phyloP scores from a whole-genome alignment of 345 rosid genomes.

The Gossypium longicalyx region DNA sequence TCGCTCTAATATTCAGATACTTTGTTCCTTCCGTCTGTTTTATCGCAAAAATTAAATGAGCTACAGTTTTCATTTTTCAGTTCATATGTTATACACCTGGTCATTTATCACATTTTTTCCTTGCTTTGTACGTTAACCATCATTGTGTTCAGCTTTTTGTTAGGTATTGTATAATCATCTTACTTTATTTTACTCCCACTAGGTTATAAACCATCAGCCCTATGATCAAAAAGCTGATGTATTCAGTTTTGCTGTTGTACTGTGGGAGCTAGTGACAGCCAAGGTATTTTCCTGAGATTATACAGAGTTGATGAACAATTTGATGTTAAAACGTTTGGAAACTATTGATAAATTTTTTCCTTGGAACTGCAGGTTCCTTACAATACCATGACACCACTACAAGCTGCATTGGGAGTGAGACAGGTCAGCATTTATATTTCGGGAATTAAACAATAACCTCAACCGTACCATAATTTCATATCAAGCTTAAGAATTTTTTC shows the following conservation, averaged over 20 bases:
- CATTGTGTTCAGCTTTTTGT: not conserved
- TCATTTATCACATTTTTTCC: not conserved
- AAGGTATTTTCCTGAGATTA: constrained; percentile 41
- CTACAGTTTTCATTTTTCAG: not conserved
- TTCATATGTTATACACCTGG: not conserved
- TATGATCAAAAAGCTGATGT: constrained; percentile 76
- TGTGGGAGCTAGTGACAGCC: constrained; percentile 76
- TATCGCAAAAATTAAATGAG: not conserved
- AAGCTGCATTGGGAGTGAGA: constrained; percentile 83
- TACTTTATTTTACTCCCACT: constrained; percentile 11
- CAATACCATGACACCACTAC: constrained; percentile 60
- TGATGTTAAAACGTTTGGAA: not conserved
- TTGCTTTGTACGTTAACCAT: not conserved
- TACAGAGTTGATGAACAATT: not conserved
- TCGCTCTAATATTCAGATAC: not conserved
- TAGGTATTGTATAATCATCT: not conserved
- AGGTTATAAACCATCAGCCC: constrained; percentile 72
- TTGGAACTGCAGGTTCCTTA: constrained; percentile 57
- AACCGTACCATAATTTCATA: not conserved
- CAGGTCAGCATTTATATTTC: constrained; percentile 34
- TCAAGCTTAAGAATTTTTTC: not conserved
- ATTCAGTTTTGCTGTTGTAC: constrained; percentile 73
- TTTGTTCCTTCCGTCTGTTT: not conserved
- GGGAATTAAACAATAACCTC: not conserved
- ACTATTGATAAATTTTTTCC: not conserved